Conservation (phyloP, 108 stramenopile species). For the Fragilariopsis cylindrus region DNA sequence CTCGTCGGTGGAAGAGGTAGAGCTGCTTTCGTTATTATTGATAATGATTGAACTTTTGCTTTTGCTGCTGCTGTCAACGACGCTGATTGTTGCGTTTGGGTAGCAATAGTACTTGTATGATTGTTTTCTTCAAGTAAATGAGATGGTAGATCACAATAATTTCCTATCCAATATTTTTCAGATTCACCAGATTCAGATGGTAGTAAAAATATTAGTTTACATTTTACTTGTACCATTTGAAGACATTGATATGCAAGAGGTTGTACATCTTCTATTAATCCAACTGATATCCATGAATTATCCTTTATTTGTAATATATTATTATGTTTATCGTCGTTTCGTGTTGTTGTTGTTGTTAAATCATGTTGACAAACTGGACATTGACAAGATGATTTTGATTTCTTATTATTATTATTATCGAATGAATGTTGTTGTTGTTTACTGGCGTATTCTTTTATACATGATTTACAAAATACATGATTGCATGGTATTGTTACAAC, state of each 20-base stretch:
- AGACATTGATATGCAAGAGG: constrained; percentile 41
- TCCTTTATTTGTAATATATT: constrained; percentile 12
- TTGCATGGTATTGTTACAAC: constrained; percentile 34
- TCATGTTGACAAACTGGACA: constrained; percentile 29
- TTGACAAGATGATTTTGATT: neutral
- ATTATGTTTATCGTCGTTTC: neutral
- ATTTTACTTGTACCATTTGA: constrained; percentile 35
- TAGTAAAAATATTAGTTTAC: neutral
- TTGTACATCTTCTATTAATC: constrained; percentile 25
- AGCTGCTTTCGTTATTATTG: neutral
- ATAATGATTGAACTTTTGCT: neutral
- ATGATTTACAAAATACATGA: constrained; percentile 39
- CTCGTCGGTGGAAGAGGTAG: neutral
- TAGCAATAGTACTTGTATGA: constrained; percentile 1
- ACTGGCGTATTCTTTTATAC: constrained; percentile 24
- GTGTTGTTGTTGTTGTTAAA: neutral
- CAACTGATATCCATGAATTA: constrained; percentile 8
- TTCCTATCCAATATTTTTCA: constrained; percentile 28
- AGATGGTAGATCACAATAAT: constrained; percentile 29
- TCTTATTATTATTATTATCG: neutral
- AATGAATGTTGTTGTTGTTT: neutral
- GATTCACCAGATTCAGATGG: neutral
- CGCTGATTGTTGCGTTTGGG: neutral
- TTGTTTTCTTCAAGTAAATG: constrained; percentile 13
- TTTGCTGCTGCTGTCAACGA: neutral